These are phyloP conservation scores for Peziza echinospora DNA, from an alignment of 495 filamentous ascomycete species.

Conservation along the genomic window DNA sequence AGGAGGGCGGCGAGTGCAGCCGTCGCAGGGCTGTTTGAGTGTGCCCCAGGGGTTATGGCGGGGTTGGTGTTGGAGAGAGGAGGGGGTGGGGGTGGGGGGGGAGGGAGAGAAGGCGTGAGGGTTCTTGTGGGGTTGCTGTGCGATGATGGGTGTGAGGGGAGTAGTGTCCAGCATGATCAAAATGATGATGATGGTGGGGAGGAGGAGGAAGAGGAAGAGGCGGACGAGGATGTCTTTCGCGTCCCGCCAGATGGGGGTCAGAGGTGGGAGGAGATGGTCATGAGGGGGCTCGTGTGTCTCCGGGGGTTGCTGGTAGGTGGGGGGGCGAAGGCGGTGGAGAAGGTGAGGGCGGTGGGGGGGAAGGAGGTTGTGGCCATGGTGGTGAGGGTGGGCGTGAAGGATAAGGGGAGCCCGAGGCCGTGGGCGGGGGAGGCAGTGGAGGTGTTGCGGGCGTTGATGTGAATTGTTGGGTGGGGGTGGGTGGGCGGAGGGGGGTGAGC, in stretches of 20 bases:
- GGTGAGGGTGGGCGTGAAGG: too few relatives aligned
- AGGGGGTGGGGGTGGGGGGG: too few relatives aligned
- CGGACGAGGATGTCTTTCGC: too few relatives aligned
- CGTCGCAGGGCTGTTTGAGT: conserved; percentile 60
- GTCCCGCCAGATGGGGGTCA: too few relatives aligned
- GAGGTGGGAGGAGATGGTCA: conserved; percentile 52
- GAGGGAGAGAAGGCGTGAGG: conserved; percentile 45
- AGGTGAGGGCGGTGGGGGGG: conserved; percentile 12
- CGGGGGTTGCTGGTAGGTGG: conserved; percentile 35
- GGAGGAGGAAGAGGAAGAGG: too few relatives aligned
- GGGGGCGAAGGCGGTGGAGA: conserved; percentile 28
- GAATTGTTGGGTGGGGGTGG: neutral
- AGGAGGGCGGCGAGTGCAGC: conserved; percentile 72
- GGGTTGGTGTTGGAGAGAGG: conserved; percentile 44
- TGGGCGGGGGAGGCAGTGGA: neutral
- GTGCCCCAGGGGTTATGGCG: conserved; percentile 44
- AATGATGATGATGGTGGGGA: conserved; percentile 26
- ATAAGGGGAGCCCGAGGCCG: too few relatives aligned
- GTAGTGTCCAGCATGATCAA: too few relatives aligned
- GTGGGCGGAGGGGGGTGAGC: too few relatives aligned
- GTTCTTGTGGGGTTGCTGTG: conserved; percentile 50
- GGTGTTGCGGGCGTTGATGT: neutral
- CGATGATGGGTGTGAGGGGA: too few relatives aligned
- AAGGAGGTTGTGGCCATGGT: conserved; percentile 9
- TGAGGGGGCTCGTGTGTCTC: conserved; percentile 59